phyloP scores from a whole-genome alignment of 139 green algal genomes.

The Tetraselmis chui region DNA sequence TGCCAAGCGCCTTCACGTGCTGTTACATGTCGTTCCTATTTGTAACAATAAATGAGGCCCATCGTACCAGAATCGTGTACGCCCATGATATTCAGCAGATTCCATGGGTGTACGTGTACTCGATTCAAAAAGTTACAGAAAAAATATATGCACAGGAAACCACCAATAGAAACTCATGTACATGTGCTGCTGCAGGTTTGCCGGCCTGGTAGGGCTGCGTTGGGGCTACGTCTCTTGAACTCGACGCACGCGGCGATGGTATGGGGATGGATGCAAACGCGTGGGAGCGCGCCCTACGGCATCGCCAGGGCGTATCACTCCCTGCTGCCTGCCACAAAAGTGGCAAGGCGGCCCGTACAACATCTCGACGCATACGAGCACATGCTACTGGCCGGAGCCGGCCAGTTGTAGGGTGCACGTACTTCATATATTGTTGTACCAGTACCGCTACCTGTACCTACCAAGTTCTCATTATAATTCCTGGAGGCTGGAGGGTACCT shows the following conservation, averaged over 20 bases:
- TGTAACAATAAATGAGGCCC: too few relatives aligned
- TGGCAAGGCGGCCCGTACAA: neutral
- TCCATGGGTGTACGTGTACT: too few relatives aligned
- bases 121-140: too few relatives aligned
- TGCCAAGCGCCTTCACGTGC: neutral
- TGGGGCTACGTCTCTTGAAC: neutral
- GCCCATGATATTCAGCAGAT: too few relatives aligned
- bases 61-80: too few relatives aligned
- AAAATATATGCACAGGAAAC: too few relatives aligned
- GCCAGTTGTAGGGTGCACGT: neutral
- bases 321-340: too few relatives aligned
- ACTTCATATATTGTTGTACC: too few relatives aligned
- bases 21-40: too few relatives aligned
- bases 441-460: too few relatives aligned
- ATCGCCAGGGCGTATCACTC: neutral
- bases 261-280: neutral
- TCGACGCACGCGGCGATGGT: neutral
- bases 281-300: neutral
- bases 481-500: too few relatives aligned
- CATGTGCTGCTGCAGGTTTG: neutral
- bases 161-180: neutral
- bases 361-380: neutral
- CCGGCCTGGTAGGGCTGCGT: neutral
- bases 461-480: too few relatives aligned
- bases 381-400: neutral